Evolutionary conservation across 2,329 filamentous ascomycete species (phyloP).

Genomic region (Cytospora leucostoma): DNA sequence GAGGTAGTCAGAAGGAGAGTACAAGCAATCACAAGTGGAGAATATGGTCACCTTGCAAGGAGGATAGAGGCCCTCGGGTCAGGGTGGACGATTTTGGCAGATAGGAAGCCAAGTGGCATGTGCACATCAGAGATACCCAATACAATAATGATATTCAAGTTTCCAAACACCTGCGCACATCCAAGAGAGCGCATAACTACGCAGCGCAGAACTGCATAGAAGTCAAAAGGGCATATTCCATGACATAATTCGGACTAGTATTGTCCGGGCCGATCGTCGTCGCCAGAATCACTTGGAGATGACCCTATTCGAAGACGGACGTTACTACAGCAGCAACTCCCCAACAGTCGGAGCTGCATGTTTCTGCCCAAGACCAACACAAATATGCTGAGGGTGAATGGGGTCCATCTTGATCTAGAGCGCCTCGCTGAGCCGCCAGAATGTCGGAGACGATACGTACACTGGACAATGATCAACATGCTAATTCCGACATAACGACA

Average conservation of each 20-base stretch:
- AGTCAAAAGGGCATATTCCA: background rate
- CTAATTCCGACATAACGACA: conserved; percentile 2
- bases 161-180: background rate
- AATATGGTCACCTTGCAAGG: background rate
- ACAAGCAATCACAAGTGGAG: background rate
- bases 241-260: no score
- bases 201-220: background rate
- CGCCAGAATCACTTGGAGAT: no score
- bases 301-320: no score
- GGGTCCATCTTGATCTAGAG: background rate
- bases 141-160: background rate
- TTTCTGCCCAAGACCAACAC: background rate
- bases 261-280: no score
- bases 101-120: background rate
- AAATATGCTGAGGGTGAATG: background rate
- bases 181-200: background rate
- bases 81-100: background rate
- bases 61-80: background rate
- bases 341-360: no score
- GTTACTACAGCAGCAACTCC: no score
- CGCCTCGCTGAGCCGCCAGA: background rate
- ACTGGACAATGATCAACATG: background rate
- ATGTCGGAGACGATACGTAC: conserved; percentile 12
- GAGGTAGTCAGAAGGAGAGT: background rate
- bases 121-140: background rate